These are phyloP conservation scores for Neurospora terricola DNA, from an alignment of 495 filamentous ascomycete species.

Conservation along the genomic window DNA sequence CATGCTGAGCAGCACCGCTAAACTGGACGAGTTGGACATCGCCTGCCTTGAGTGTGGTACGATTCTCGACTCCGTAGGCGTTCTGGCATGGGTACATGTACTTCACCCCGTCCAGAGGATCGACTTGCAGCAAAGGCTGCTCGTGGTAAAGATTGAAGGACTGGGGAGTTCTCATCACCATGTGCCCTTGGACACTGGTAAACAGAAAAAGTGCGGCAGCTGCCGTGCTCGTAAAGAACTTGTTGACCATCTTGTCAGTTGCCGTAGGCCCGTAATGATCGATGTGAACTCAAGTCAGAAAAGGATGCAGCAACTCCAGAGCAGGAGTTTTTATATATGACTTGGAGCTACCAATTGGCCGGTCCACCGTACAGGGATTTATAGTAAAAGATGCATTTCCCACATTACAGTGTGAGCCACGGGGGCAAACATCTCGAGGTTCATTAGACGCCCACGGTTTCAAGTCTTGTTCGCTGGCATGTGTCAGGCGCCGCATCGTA, in stretches of 20 bases:
- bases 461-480: not conserved
- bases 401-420: not conserved
- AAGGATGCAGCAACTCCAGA: not conserved
- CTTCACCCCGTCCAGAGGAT: constrained; percentile 45
- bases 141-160: constrained; percentile 46
- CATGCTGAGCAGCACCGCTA: constrained; percentile 51
- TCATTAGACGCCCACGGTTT: not conserved
- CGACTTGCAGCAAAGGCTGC: too few species aligned
- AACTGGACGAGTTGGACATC: constrained; percentile 36
- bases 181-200: constrained; percentile 45
- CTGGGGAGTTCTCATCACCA: constrained; percentile 53
- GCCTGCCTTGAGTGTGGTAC: constrained; percentile 30
- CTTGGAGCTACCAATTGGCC: not conserved
- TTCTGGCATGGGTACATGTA: constrained; percentile 66
- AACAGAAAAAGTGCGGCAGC: constrained; percentile 24
- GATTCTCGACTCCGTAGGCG: not conserved
- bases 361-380: not conserved
- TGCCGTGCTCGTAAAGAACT: not conserved
- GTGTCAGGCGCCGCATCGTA: not conserved
- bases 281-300: not conserved
- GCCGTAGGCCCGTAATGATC: not conserved
- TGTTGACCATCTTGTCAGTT: not conserved
- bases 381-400: not conserved
- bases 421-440: not conserved
- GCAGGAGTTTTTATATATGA: not conserved